Evolutionary conservation across 2,329 filamentous ascomycete species (phyloP).

Genomic region (Fusarium sulawesiense): DNA sequence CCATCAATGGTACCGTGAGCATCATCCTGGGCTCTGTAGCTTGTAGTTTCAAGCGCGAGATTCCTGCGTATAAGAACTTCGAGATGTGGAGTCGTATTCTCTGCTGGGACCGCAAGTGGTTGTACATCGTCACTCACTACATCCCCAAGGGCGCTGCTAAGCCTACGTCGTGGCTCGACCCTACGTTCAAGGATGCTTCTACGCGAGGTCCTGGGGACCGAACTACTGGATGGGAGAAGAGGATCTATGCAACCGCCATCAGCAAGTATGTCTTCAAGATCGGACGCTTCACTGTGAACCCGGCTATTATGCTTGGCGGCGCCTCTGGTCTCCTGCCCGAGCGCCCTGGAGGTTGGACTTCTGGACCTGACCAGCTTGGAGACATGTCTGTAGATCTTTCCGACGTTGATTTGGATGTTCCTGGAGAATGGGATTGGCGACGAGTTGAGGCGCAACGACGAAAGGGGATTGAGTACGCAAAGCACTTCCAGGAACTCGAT

Average conservation of each 20-base stretch:
- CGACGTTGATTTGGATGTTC: slow-evolving; percentile 50
- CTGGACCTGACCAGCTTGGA: slow-evolving; percentile 57
- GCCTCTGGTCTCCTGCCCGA: slow-evolving; percentile 77
- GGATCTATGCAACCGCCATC: slow-evolving; percentile 76
- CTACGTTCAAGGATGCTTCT: slow-evolving; percentile 56
- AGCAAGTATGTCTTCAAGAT: slow-evolving; percentile 88
- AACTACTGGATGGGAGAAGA: slow-evolving; percentile 65
- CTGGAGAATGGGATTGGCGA: slow-evolving; percentile 67
- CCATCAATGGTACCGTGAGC: slow-evolving; percentile 65
- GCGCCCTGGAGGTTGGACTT: slow-evolving; percentile 73
- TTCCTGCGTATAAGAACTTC: slow-evolving; percentile 74
- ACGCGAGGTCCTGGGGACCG: slow-evolving; percentile 53
- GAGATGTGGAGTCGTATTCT: slow-evolving; percentile 80
- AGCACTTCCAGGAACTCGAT: slow-evolving; percentile 68
- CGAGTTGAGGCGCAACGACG: slow-evolving; percentile 66
- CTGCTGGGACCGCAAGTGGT: slow-evolving; percentile 84
- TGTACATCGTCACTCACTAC: slow-evolving; percentile 81
- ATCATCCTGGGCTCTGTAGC: slow-evolving; percentile 79
- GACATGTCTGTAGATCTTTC: slow-evolving; percentile 54
- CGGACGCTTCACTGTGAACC: slow-evolving; percentile 84
- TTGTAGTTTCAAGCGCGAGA: slow-evolving; percentile 80
- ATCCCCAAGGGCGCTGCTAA: slow-evolving; percentile 70
- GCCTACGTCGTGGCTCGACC: slow-evolving; percentile 65
- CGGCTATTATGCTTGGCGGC: slow-evolving; percentile 77
- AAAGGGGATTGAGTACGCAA: slow-evolving; percentile 65